phyloP scores from a whole-genome alignment of 192 early-diverging fungal species.

The Polychytrium aggregatum region DNA sequence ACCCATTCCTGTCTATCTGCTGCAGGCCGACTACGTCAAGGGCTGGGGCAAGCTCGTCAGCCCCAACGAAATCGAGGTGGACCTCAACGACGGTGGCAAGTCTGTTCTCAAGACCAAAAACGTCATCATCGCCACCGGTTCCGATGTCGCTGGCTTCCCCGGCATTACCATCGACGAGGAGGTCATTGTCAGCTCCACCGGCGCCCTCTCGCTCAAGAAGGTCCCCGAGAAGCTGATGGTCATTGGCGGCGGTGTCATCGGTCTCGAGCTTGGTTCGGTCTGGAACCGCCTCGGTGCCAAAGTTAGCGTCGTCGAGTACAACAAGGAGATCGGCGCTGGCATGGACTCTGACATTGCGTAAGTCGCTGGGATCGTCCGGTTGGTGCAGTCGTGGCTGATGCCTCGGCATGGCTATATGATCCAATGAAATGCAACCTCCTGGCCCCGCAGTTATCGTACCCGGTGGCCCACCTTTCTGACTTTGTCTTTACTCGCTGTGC shows the following conservation, averaged over 20 bases:
- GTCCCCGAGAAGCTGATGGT: conserved; percentile 98
- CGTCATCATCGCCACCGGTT: conserved; percentile 96
- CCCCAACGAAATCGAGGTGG: conserved; percentile 71
- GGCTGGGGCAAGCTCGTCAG: conserved; percentile 74
- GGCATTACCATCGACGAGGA: conserved; percentile 93
- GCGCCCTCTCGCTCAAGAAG: conserved; percentile 83
- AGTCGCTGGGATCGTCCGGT: no score
- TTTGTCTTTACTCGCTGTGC: neutral
- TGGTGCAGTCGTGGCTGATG: neutral
- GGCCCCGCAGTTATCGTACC: neutral
- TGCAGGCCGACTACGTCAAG: conserved; percentile 73
- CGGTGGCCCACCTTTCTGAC: neutral
- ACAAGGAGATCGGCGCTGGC: conserved; percentile 85
- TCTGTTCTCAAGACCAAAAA: conserved; percentile 80
- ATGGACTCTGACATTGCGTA: conserved; percentile 93
- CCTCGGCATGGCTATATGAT: no score
- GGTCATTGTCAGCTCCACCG: conserved; percentile 95
- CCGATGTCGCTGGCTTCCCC: conserved; percentile 84
- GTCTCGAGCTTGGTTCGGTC: conserved; percentile 96
- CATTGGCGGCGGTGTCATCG: conserved; percentile 98
- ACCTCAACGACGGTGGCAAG: conserved; percentile 64
- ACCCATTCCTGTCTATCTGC: no score
- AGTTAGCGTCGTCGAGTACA: conserved; percentile 92
- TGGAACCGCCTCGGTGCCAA: conserved; percentile 92
- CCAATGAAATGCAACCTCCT: no score